Evolutionary conservation across 176 grass and related monocot genomes (phyloP).

Genomic region (Carex kokanica): DNA sequence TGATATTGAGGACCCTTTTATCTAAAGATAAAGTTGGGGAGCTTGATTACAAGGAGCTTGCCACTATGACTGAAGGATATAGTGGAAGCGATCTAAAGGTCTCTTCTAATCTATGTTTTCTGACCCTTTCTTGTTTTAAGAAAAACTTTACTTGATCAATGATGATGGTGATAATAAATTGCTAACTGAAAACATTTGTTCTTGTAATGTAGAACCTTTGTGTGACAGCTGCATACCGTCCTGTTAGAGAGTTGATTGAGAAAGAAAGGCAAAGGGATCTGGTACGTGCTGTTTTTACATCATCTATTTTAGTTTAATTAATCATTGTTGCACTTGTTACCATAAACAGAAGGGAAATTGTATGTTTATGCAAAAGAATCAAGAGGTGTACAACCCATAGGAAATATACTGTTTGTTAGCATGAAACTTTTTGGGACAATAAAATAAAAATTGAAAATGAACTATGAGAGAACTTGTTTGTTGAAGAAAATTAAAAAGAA

Average conservation of each 20-base stretch:
- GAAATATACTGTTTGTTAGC: neutral
- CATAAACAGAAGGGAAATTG: neutral
- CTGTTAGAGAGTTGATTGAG: constrained; percentile 86
- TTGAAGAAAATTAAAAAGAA: neutral
- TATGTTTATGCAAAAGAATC: neutral
- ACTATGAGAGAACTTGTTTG: constrained; percentile 12
- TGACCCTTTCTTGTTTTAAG: neutral
- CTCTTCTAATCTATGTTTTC: constrained; percentile 24
- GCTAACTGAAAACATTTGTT: neutral
- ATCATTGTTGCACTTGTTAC: neutral
- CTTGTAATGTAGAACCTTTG: constrained; percentile 64
- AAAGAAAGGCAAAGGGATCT: constrained; percentile 72
- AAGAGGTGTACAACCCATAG: neutral
- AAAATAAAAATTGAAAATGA: constrained; percentile 21
- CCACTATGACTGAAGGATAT: constrained; percentile 77
- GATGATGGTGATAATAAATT: neutral
- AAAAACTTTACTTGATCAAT: neutral
- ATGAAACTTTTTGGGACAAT: constrained; percentile 47
- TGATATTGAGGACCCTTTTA: constrained; percentile 70
- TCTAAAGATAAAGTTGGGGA: constrained; percentile 70
- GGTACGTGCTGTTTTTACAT: constrained; percentile 30
- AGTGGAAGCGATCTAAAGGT: constrained; percentile 99
- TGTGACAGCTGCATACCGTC: constrained; percentile 82
- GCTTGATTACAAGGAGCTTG: constrained; percentile 88
- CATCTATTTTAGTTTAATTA: neutral